A percentile compares a stretch with the other conserved stretches of the same genome.
phyloP scores from a whole-genome alignment of 352 stramenopile genomes.

The Albugo laibachii region DNA sequence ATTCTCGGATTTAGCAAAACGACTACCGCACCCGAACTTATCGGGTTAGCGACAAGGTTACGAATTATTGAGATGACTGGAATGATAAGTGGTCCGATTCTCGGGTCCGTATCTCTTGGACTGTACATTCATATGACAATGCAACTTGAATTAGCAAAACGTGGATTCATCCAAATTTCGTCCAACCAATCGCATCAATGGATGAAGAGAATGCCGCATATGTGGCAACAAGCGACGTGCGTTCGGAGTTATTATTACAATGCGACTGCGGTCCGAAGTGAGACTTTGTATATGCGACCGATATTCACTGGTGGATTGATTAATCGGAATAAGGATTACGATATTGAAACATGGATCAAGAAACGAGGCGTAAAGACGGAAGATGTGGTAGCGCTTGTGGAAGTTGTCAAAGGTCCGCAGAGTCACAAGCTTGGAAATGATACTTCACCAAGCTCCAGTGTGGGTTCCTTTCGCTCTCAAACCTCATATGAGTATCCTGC shows the following conservation, averaged over 20 bases:
- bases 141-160: slow-evolving; percentile 14
- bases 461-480: too few relatives aligned
- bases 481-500: too few relatives aligned
- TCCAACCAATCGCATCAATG: slow-evolving; percentile 14
- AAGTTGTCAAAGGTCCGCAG: too few relatives aligned
- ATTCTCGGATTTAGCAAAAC: slow-evolving; percentile 3
- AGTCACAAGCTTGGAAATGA: too few relatives aligned
- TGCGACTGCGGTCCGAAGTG: slow-evolving; percentile 14
- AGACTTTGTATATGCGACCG: slow-evolving; percentile 24
- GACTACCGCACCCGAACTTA: not conserved
- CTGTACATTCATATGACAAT: slow-evolving; percentile 16
- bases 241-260: slow-evolving; percentile 4
- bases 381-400: too few relatives aligned
- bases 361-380: slow-evolving; percentile 13
- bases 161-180: slow-evolving; percentile 14
- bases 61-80: not conserved
- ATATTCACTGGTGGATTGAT: slow-evolving; percentile 25
- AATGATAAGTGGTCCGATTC: too few relatives aligned
- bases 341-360: slow-evolving; percentile 29
- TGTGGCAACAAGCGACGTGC: slow-evolving; percentile 26
- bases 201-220: slow-evolving; percentile 21
- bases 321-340: slow-evolving; percentile 19
- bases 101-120: slow-evolving; percentile 12
- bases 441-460: too few relatives aligned
- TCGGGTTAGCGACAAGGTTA: not conserved